Evolutionary conservation across 129 eudicot species (phyloP).

Genomic region (Mikania micrantha): DNA sequence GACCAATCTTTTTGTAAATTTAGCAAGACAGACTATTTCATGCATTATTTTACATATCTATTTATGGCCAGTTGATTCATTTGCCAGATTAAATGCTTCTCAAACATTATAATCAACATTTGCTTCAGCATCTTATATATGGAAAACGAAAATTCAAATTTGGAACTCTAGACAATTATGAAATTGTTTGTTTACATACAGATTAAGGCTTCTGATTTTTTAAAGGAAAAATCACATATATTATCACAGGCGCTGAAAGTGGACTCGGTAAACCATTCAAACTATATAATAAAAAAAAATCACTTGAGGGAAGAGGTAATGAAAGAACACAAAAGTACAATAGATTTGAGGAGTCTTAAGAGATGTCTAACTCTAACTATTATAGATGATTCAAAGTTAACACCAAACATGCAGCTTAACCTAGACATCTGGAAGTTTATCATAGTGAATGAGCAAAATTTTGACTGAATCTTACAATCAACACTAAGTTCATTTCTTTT

Average conservation of each 20-base stretch:
- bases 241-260: constrained; percentile 22
- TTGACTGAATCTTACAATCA: constrained; percentile 2
- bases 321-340: neutral
- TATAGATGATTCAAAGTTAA: neutral
- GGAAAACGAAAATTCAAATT: neutral
- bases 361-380: neutral
- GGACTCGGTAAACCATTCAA: constrained; percentile 37
- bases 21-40: neutral
- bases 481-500: neutral
- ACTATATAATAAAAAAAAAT: neutral
- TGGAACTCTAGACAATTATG: neutral
- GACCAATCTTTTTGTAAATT: neutral
- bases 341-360: neutral
- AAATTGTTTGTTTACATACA: constrained; percentile 9
- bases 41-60: neutral
- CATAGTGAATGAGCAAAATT: neutral
- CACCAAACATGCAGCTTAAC: neutral
- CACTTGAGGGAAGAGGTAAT: neutral
- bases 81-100: neutral
- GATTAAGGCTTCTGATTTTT: constrained; percentile 10
- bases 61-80: neutral
- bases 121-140: constrained; percentile 1
- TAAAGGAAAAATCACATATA: neutral
- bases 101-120: neutral
- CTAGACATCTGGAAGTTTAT: neutral